Base-by-base conservation (phyloP, 148 eudicot species). In the Fagopyrum tataricum region DNA sequence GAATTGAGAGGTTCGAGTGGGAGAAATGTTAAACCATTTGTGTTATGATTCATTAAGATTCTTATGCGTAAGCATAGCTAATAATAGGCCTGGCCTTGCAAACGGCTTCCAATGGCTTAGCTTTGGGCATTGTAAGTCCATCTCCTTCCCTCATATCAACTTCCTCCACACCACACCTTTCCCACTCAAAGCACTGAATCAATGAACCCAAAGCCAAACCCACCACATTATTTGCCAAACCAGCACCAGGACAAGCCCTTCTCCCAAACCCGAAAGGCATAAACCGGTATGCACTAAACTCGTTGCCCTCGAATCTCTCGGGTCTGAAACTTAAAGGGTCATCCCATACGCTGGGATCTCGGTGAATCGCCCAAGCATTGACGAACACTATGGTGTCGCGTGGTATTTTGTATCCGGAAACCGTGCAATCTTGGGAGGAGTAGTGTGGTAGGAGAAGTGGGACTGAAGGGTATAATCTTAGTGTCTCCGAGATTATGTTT, bases 141-240 rank as follows among this genome's bases (percentile, higher is more conserved):
- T 42, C 20, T 4, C 76, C 79, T 64, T 72, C 72, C 18, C 20
- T 62, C 79, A 77, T 61, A 64, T 77, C 79, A 8, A 77, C 52
- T 21, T 77, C 55, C 5, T 40, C 72, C 4, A n/a, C 76, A 66
- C 75, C 24, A 1, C 51, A 14, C 23, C 72, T 77, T 52, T 72
- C 75, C 79, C 75, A 77, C 4, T 77, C 79, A 40, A 77, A 77
- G 51, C 72, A 72, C 17, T 77, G 79, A 47, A 77, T 73, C 72
- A 77, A 23, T 1, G 79, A 72, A 37, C 72, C 76, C 79, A 77
- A 62, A 21, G 40, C 71, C 62, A 77, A 72, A 8, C 49, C 51
- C 0, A 66, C 72, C 14, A 77, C 62, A 23, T 58, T 69, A n/a
- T 48, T 31, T 7, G 40, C 79, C 66, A 77, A 20, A 17, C 75